A percentile compares a stretch with the other conserved stretches of the same genome.
Evolutionary conservation across 1,284 basidiomycete genomes (phyloP).

Genomic region (Megacollybia platyphylla): DNA sequence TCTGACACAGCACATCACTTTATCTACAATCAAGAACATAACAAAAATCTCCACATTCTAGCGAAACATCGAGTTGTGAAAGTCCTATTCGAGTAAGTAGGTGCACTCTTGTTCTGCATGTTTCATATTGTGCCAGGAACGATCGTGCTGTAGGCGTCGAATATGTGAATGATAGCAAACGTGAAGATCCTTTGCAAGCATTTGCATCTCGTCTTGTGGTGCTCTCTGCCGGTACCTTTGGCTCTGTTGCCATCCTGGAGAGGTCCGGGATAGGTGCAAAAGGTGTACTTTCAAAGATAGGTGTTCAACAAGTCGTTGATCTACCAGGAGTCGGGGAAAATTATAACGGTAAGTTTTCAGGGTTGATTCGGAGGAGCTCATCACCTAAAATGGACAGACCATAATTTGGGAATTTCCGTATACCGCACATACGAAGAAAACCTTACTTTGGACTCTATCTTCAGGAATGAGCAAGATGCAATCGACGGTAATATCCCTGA

Average conservation of each 20-base stretch:
- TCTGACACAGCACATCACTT: constrained; percentile 47
- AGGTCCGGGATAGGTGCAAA: constrained; percentile 33
- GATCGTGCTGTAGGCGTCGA: constrained; percentile 43
- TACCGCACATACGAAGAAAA: constrained; percentile 25
- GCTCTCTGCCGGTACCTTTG: constrained; percentile 34
- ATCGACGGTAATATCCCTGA: constrained; percentile 14
- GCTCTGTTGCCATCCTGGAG: constrained; percentile 19
- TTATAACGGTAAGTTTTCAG: constrained; percentile 4
- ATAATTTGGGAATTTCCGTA: constrained; percentile 20
- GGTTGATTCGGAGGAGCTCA: background rate
- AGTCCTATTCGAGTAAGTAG: constrained; percentile 32
- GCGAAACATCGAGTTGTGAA: constrained; percentile 27
- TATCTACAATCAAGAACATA: constrained; percentile 35
- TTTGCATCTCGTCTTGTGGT: constrained; percentile 31
- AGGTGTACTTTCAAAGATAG: constrained; percentile 24
- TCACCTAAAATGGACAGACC: constrained; percentile 22
- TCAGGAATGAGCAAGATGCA: constrained; percentile 19
- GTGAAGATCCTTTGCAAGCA: constrained; percentile 13
- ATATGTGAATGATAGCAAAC: constrained; percentile 25
- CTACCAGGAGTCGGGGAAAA: constrained; percentile 10
- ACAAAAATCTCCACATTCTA: constrained; percentile 28
- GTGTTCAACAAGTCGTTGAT: constrained; percentile 14
- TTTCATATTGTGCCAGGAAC: constrained; percentile 18
- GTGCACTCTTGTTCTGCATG: background rate
- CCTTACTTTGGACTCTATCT: constrained; percentile 30